Evolutionary conservation across 2,329 filamentous ascomycete species (phyloP), one percentile per base, ranked within the genome.

Genomic region (Stagonosporopsis tanaceti): DNA sequence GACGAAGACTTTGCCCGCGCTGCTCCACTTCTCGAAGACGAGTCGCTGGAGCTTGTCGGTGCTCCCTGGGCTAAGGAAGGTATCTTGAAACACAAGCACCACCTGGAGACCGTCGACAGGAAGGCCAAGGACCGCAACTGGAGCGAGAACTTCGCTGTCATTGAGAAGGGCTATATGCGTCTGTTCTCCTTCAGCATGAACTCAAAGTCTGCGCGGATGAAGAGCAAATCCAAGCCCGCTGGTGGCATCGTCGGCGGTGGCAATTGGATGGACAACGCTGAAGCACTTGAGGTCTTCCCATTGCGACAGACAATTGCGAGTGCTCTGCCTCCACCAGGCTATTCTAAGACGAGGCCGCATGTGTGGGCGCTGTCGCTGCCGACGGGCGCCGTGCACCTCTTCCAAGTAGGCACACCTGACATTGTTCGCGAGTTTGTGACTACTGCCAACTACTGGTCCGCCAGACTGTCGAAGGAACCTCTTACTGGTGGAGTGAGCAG

Each of bases 31-130:
- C 85, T 98, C 0, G 94, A 97, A 69, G 95, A 98, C 69, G 95
- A 99, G 70, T 92, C 90, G 0, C 84, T 99, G 12, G 93, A 96
- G 71, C 87, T 99, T 37, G 88, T 90, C 11, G 95, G 95, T 24
- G 92, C 95, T n/a, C 95, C 95, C 0, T 99, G 95, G 95, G 89
- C 96, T 27, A 99, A 99, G 78, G 95, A 99, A 77, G 95, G 95
- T 61, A 92, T 96, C 67, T 82, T 98, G 20, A 94, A 94, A 66
- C 94, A 99, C 80, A 98, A 98, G 77, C 94, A 97, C 75, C 94
- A 98, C 71, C 84, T 98, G 3, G 94, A 98, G 73, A 88, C 91
- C 4, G 84, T 92, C 34, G 93, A 96, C 65, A 97, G 95, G 80
- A 91, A 92, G 75, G 90, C 93, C 60, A 97, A 94, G 78, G 94